Conservation (phyloP, 768 basidiomycete genomes). For the Amanita fuliginea region DNA sequence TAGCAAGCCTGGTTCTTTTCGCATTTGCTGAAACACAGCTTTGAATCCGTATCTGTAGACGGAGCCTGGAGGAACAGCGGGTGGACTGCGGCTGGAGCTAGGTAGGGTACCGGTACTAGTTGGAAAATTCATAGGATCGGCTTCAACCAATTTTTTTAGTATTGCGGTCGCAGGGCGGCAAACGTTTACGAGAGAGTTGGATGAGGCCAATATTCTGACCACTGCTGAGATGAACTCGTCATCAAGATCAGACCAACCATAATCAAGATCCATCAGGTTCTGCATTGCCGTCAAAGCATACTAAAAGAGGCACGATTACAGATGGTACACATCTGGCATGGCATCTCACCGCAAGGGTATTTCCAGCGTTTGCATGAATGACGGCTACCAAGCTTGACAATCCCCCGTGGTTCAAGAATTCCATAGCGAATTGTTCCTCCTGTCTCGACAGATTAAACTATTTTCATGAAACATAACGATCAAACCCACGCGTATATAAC, state of each 20-base stretch:
- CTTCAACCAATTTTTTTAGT: slow-evolving; percentile 81
- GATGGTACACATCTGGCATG: slow-evolving; percentile 12
- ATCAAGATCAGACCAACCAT: slow-evolving; percentile 71
- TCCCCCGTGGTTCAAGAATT: slow-evolving; percentile 68
- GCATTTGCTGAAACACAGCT: slow-evolving; percentile 75
- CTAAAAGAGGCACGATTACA: slow-evolving; percentile 22
- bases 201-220: slow-evolving; percentile 68
- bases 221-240: slow-evolving; percentile 66
- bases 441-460: slow-evolving; percentile 14
- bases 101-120: slow-evolving; percentile 41
- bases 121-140: slow-evolving; percentile 61
- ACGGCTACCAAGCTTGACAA: slow-evolving; percentile 59
- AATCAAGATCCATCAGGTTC: slow-evolving; percentile 78
- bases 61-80: slow-evolving; percentile 50
- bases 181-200: slow-evolving; percentile 75
- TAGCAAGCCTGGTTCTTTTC: slow-evolving; percentile 54
- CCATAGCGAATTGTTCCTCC: slow-evolving; percentile 78
- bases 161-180: slow-evolving; percentile 88
- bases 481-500: slow-evolving; percentile 55
- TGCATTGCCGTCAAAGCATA: slow-evolving; percentile 82
- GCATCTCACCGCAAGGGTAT: slow-evolving; percentile 66
- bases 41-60: slow-evolving; percentile 80
- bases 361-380: slow-evolving; percentile 60
- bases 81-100: slow-evolving; percentile 48
- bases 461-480: neutral